phyloP scores from a whole-genome alignment of 2,329 filamentous ascomycete genomes.

The Fusarium verrucosum region DNA sequence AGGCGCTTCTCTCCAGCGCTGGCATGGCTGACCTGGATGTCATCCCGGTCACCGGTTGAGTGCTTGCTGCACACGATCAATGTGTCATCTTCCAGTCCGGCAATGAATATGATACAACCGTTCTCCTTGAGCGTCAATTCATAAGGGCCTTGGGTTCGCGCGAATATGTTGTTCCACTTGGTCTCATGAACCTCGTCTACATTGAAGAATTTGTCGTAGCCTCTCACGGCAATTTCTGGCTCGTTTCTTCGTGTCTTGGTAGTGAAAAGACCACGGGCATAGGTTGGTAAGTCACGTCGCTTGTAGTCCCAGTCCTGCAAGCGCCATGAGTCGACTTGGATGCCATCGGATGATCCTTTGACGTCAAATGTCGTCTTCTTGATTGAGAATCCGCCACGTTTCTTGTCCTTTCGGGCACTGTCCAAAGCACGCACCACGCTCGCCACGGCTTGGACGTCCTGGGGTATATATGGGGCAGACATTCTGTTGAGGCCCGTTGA shows the following conservation, averaged over 20 bases:
- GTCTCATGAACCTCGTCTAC: constrained; percentile 83
- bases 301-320: constrained; percentile 98
- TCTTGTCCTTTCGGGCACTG: constrained; percentile 61
- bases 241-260: constrained; percentile 70
- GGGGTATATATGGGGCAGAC: constrained; percentile 68
- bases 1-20: constrained; percentile 83
- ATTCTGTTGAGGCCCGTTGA: constrained; percentile 28
- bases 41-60: constrained; percentile 83
- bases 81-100: constrained; percentile 87
- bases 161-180: constrained; percentile 80
- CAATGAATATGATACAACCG: constrained; percentile 98
- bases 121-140: constrained; percentile 98
- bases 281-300: constrained; percentile 82
- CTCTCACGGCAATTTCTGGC: constrained; percentile 83
- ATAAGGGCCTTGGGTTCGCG: constrained; percentile 84
- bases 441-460: constrained; percentile 74
- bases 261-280: constrained; percentile 95
- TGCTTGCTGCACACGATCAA: constrained; percentile 99
- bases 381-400: constrained; percentile 72
- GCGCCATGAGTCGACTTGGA: constrained; percentile 88
- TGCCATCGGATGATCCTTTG: constrained; percentile 66
- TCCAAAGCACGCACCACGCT: constrained; percentile 73
- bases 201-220: constrained; percentile 99
- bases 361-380: constrained; percentile 84
- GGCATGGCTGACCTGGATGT: constrained; percentile 81